These are phyloP conservation scores for Panicum hallii DNA, from an alignment of 202 grass and related monocot species.

Conservation along the genomic window DNA sequence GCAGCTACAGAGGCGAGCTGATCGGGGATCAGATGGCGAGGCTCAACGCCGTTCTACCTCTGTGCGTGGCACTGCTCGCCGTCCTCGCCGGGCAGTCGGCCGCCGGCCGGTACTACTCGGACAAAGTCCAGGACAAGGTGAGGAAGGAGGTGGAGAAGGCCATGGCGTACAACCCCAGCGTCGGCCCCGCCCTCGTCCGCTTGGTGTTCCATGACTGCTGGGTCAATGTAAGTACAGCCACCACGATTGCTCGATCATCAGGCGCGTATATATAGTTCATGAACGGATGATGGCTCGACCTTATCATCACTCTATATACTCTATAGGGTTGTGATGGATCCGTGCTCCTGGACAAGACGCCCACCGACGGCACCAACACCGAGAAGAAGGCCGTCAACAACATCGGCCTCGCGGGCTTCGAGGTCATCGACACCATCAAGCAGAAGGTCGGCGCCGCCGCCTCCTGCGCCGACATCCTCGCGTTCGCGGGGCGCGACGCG, in stretches of 20 bases:
- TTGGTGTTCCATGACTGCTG: conserved; percentile 54
- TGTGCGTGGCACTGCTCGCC: not conserved
- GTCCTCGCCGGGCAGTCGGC: conserved; percentile 25
- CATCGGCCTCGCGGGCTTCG: conserved; percentile 52
- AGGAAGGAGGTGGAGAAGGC: conserved; percentile 43
- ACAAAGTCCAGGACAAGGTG: conserved; percentile 36
- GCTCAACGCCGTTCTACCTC: not conserved
- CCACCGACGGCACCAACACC: not conserved
- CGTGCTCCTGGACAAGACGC: conserved; percentile 60
- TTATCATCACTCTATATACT: not conserved
- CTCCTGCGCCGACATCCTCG: conserved; percentile 72
- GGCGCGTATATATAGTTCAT: too few species aligned
- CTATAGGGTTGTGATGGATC: conserved; percentile 77
- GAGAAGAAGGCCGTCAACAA: conserved; percentile 61
- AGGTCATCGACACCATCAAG: conserved; percentile 55
- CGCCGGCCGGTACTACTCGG: not conserved
- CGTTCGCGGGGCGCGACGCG: conserved; percentile 55
- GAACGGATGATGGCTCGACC: not conserved
- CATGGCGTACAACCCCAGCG: not conserved
- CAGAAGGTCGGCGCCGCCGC: conserved; percentile 28
- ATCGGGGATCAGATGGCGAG: conserved; percentile 6
- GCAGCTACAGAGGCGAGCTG: not conserved
- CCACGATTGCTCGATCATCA: not conserved
- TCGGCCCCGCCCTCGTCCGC: conserved; percentile 42
- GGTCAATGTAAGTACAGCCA: conserved; percentile 23